phyloP scores from a whole-genome alignment of 2,329 filamentous ascomycete genomes.

The Pestalotiopsis fici region DNA sequence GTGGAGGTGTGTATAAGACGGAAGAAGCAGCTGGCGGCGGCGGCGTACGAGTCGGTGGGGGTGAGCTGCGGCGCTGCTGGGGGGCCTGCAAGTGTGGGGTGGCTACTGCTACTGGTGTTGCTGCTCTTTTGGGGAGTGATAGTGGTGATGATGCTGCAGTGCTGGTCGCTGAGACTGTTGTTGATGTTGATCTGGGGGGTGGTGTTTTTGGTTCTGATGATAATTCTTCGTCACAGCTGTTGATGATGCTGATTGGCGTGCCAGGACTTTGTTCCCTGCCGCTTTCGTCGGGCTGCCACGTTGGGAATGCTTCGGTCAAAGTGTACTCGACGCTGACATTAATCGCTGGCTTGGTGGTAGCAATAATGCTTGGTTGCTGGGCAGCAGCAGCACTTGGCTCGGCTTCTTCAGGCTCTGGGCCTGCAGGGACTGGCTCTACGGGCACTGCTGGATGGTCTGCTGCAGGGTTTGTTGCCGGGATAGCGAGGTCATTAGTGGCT shows the following conservation, averaged over 20 bases:
- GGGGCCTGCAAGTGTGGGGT: not conserved
- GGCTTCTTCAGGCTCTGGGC: not conserved
- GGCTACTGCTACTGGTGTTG: not conserved
- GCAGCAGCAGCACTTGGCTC: constrained; percentile 1
- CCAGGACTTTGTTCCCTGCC: not conserved
- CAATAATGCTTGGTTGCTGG: not conserved
- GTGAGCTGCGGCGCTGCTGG: not conserved
- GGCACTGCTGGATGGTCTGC: not conserved
- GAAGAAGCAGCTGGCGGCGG: not conserved
- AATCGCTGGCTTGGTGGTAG: not conserved
- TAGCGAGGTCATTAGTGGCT: not conserved
- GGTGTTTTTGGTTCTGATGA: not conserved
- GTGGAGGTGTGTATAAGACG: not conserved
- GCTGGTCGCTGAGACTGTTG: not conserved
- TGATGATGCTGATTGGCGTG: not conserved
- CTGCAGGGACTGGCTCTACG: not conserved
- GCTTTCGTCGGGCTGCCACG: constrained; percentile 6
- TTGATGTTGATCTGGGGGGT: not conserved
- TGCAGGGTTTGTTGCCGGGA: not conserved
- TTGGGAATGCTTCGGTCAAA: constrained; percentile 24
- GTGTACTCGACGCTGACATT: constrained; percentile 19
- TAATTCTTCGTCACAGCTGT: not conserved
- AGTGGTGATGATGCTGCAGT: not conserved
- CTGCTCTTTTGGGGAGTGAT: not conserved
- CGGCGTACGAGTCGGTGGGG: not conserved